Base-by-base conservation (phyloP, 2,329 filamentous ascomycete species). In the Macrophomina pseudophaseolina region DNA sequence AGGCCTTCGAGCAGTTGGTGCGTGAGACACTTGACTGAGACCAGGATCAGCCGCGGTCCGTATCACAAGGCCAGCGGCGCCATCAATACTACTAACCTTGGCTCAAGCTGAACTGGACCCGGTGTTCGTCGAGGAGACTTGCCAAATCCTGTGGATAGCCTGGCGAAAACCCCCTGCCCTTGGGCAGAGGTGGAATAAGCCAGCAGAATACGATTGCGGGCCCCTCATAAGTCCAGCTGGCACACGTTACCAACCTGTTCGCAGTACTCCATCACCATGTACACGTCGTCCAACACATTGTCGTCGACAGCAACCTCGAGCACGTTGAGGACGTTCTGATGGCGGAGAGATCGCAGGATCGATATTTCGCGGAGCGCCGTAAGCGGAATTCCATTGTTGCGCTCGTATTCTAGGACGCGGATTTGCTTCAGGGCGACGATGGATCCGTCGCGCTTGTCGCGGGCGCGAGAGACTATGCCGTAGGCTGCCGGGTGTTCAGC, bases 261-360 rank as follows among this genome's bases (percentile, higher is more conserved):
- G 68, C 74, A 75, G 65, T 77, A 78, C 68, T 79, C 76, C 75
- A 78, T 76, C 52, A 78, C 75, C 75, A 79, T 76, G 66, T 76
- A 76, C 49, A 77, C 69, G 66, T 77, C 73, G 64, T 76, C 74
- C 68, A 77, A 66, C 52, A 71, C 54, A 5, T 63, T 70, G 14
- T 71, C 68, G 33, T 72, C 75, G 9, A 78, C 75, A 8, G 76
- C 76, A 49, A 79, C 73, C 65, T 78, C 74, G 6, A 77, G 67
- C 14, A 78, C 74, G 46, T 74, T 72, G 53, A 79, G 70, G 35
- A 79, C 71, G 63, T 78, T 78, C 33, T 69, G 68, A 59, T 78
- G 76, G 52, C 71, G 73, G 8, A 78, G 66, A 23, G 73, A 74
- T 40, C 75, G 75, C 16, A 79, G 72, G 53, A 79, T 76, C 32